These are phyloP conservation scores for Pilatotrama ljubarskyi DNA, from an alignment of 768 basidiomycete species.

Conservation along the genomic window DNA sequence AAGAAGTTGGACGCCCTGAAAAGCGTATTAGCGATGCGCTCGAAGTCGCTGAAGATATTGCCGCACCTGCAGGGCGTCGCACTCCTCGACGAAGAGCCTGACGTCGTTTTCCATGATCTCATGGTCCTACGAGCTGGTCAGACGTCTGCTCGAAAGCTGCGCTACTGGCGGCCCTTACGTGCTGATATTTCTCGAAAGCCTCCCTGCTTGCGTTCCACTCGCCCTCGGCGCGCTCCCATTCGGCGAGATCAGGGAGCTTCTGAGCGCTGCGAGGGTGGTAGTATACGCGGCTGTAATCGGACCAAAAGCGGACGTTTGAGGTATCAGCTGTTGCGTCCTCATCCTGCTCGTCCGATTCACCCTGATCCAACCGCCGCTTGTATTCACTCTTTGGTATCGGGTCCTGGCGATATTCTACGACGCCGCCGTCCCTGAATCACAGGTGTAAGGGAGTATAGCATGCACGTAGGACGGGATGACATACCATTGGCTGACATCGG, in stretches of 20 bases:
- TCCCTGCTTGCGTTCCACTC: conserved; percentile 60
- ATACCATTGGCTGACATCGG: conserved; percentile 1
- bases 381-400: conserved; percentile 56
- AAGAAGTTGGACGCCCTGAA: conserved; percentile 68
- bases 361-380: conserved; percentile 44
- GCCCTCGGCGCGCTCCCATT: conserved; percentile 53
- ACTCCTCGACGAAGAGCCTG: conserved; percentile 71
- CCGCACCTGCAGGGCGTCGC: conserved; percentile 67
- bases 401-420: conserved; percentile 53
- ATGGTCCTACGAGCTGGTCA: conserved; percentile 44
- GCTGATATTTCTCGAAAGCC: conserved; percentile 52
- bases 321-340: background rate
- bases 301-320: conserved; percentile 58
- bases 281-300: conserved; percentile 65
- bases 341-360: conserved; percentile 21
- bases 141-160: background rate
- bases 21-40: background rate
- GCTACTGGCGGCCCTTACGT: conserved; percentile 40
- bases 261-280: conserved; percentile 69
- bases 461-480: background rate
- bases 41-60: background rate
- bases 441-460: background rate
- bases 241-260: conserved; percentile 55
- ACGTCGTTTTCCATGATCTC: conserved; percentile 70
- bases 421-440: conserved; percentile 46